A percentile compares a stretch with the other conserved stretches of the same genome.
Conservation (phyloP, 1,284 basidiomycete genomes). For the Cryptococcus neoformans region DNA sequence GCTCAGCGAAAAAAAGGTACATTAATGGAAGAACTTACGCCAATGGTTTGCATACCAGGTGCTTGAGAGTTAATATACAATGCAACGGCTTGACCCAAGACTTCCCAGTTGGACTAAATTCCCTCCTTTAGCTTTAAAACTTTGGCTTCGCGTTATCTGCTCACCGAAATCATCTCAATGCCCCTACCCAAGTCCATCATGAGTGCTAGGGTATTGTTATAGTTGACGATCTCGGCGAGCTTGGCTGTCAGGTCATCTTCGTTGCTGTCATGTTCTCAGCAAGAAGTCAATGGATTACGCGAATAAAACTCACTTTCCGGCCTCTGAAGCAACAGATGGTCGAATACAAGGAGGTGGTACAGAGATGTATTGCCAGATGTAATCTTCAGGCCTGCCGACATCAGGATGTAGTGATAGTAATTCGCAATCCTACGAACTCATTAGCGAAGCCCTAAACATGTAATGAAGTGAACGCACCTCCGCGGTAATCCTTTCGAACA, state of each 20-base stretch:
- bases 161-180: slow-evolving; percentile 83
- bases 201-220: slow-evolving; percentile 88
- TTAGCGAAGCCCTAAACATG: slow-evolving; percentile 35
- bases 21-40: slow-evolving; percentile 2
- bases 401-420: slow-evolving; percentile 85
- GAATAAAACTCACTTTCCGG: slow-evolving; percentile 57
- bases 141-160: slow-evolving; percentile 13
- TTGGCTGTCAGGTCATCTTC: slow-evolving; percentile 99
- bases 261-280: slow-evolving; percentile 60
- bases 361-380: slow-evolving; percentile 98
- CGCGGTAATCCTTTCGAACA: slow-evolving; percentile 90
- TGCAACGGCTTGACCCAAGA: slow-evolving; percentile 88
- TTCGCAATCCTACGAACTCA: slow-evolving; percentile 69
- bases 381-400: slow-evolving; percentile 92
- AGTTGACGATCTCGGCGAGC: slow-evolving; percentile 94
- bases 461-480: slow-evolving; percentile 57
- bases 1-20: slow-evolving; percentile 26
- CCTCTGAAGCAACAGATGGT: slow-evolving; percentile 95
- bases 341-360: slow-evolving; percentile 98
- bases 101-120: slow-evolving; percentile 87
- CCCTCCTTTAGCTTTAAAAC: too few relatives aligned
- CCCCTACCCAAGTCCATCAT: slow-evolving; percentile 84
- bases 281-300: not conserved
- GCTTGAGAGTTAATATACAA: slow-evolving; percentile 99
- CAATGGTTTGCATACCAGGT: slow-evolving; percentile 82